Evolutionary conservation across 805 yeast species (phyloP).

Genomic region (Metschnikowia matae): DNA sequence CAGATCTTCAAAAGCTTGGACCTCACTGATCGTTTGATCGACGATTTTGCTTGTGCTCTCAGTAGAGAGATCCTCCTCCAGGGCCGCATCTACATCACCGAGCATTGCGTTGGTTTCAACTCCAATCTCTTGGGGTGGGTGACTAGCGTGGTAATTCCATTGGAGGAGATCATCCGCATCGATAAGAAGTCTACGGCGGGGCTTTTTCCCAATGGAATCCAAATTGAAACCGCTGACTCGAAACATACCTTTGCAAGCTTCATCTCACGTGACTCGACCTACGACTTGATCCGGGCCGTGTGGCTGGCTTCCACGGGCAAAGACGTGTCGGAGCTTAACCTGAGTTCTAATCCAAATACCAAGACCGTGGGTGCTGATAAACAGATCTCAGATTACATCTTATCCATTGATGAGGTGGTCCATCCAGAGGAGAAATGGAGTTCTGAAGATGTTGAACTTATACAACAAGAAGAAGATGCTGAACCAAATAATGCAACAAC

Average conservation of each 20-base stretch:
- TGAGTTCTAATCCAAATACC: conserved; percentile 3
- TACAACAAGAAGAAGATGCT: background rate
- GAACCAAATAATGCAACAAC: background rate
- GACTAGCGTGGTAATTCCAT: conserved; percentile 68
- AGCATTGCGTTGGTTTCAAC: conserved; percentile 76
- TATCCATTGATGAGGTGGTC: conserved; percentile 17
- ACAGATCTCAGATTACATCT: conserved; percentile 13
- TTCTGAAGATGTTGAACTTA: background rate
- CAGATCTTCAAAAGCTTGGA: conserved; percentile 65
- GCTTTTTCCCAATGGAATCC: conserved; percentile 84
- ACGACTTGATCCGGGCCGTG: conserved; percentile 60
- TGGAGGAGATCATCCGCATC: conserved; percentile 63
- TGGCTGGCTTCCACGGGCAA: conserved; percentile 47
- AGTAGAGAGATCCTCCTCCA: conserved; percentile 83
- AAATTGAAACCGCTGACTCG: conserved; percentile 58
- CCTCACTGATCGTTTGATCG: conserved; percentile 65
- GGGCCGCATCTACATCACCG: conserved; percentile 81
- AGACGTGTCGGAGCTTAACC: conserved; percentile 14
- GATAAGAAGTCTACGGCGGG: conserved; percentile 88
- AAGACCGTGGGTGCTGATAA: conserved; percentile 6
- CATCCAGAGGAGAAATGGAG: conserved; percentile 8
- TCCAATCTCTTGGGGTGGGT: conserved; percentile 90
- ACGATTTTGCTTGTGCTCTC: conserved; percentile 87
- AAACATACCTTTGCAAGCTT: conserved; percentile 85
- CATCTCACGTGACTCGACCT: conserved; percentile 72